phyloP scores from a whole-genome alignment of 805 yeast genomes.

The fission yeast (Schizosaccharomyces pombe) region DNA sequence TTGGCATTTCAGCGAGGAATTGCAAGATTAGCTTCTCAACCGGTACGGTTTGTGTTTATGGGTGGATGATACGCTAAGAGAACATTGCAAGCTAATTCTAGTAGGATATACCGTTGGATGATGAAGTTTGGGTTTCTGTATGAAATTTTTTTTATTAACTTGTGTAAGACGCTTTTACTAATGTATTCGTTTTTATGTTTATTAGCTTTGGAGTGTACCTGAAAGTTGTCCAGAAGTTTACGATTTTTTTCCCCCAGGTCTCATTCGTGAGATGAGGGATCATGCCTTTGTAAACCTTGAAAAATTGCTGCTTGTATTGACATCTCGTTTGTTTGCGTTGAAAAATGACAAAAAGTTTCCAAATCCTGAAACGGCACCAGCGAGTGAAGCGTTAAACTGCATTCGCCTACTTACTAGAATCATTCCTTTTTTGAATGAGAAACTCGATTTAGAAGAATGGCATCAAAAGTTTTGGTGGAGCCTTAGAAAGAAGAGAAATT shows the following conservation, averaged over 20 bases:
- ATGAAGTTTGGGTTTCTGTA: neutral
- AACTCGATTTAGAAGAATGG: neutral
- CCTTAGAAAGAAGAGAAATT: neutral
- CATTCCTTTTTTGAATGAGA: neutral
- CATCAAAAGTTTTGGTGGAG: constrained; percentile 1
- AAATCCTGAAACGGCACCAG: neutral
- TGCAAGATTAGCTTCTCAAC: neutral
- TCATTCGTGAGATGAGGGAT: neutral
- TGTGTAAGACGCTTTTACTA: no score
- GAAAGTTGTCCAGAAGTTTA: constrained; percentile 1
- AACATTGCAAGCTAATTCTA: neutral
- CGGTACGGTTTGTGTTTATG: neutral
- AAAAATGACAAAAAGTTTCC: neutral
- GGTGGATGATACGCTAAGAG: no score
- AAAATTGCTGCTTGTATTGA: neutral
- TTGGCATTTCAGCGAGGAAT: constrained; percentile 2
- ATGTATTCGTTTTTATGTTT: no score
- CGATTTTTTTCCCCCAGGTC: neutral
- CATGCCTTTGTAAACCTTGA: neutral
- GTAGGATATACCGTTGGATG: constrained; percentile 1
- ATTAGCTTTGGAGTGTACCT: constrained; percentile 1
- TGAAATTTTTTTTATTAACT: no score
- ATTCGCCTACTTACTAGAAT: neutral
- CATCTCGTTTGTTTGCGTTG: neutral
- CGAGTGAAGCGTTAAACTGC: neutral